Conservation (phyloP, 345 rosid genomes). For the Diplotaxis tenuifolia region DNA sequence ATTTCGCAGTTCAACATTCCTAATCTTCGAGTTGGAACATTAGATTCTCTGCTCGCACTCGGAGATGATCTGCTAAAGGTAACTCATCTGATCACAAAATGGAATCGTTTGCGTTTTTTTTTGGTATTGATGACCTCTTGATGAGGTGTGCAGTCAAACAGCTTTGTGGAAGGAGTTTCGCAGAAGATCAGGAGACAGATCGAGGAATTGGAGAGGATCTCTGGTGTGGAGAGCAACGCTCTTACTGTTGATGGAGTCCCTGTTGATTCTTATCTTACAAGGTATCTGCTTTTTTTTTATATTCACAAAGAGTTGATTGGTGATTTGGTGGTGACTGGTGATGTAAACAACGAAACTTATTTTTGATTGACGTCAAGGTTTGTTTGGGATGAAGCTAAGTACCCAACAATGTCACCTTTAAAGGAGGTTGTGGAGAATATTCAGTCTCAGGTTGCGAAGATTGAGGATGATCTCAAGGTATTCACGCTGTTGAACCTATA, state of each 20-base stretch:
- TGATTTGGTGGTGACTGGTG: neutral
- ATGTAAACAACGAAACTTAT: constrained; percentile 9
- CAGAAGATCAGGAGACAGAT: constrained; percentile 98
- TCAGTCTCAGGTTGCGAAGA: constrained; percentile 80
- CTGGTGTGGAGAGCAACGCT: constrained; percentile 77
- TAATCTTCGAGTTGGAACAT: constrained; percentile 96
- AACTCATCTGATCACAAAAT: constrained; percentile 4
- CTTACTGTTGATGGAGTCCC: constrained; percentile 94
- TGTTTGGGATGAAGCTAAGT: constrained; percentile 96
- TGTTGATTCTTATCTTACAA: constrained; percentile 93
- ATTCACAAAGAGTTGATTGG: neutral
- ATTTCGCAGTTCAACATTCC: constrained; percentile 82
- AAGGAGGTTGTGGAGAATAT: constrained; percentile 83
- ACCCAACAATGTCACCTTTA: constrained; percentile 86
- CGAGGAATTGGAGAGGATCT: constrained; percentile 89
- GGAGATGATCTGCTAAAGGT: constrained; percentile 97
- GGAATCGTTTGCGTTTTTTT: neutral
- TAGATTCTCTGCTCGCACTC: constrained; percentile 92
- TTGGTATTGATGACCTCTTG: constrained; percentile 10
- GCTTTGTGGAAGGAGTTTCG: constrained; percentile 84
- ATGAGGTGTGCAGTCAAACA: constrained; percentile 67
- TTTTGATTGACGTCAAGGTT: constrained; percentile 53
- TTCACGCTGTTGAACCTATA: neutral
- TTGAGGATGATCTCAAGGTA: constrained; percentile 99
- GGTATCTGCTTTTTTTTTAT: constrained; percentile 40